Conservation (phyloP, 164 flowering plant species). For the Chloranthus sessilifolius region DNA sequence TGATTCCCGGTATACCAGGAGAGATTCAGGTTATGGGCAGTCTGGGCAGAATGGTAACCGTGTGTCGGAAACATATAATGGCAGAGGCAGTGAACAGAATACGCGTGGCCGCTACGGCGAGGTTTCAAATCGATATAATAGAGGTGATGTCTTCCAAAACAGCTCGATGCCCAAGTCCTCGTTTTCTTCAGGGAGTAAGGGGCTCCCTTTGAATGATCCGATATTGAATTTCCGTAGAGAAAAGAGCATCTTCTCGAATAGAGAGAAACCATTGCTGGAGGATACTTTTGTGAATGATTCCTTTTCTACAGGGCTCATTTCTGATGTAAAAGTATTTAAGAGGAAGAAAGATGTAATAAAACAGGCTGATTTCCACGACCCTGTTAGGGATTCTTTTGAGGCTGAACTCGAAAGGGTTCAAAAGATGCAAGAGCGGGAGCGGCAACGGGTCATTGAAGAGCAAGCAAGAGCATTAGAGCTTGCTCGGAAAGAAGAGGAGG, state of each 20-base stretch:
- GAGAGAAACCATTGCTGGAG: slow-evolving; percentile 49
- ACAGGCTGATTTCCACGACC: slow-evolving; percentile 78
- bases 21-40: slow-evolving; percentile 37
- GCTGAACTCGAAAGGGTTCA: slow-evolving; percentile 98
- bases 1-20: slow-evolving; percentile 35
- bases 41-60: slow-evolving; percentile 48
- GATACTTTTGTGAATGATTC: slow-evolving; percentile 62
- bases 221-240: slow-evolving; percentile 53
- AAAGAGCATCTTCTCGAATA: slow-evolving; percentile 38
- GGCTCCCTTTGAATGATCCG: slow-evolving; percentile 41
- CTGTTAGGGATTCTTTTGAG: slow-evolving; percentile 95
- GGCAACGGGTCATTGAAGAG: slow-evolving; percentile 72
- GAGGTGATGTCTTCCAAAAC: slow-evolving; percentile 38
- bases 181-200: slow-evolving; percentile 40
- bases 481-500: slow-evolving; percentile 89
- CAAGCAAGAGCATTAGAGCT: slow-evolving; percentile 80
- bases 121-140: slow-evolving; percentile 32
- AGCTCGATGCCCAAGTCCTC: slow-evolving; percentile 35
- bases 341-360: slow-evolving; percentile 69
- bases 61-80: slow-evolving; percentile 26
- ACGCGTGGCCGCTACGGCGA: slow-evolving; percentile 36
- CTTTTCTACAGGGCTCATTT: slow-evolving; percentile 50
- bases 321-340: slow-evolving; percentile 42
- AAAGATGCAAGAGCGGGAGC: slow-evolving; percentile 85
- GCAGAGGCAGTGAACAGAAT: slow-evolving; percentile 36